Evolutionary conservation across 768 basidiomycete genomes (phyloP), one percentile per base, ranked within the genome.

Genomic region (Rhodocollybia butyracea): DNA sequence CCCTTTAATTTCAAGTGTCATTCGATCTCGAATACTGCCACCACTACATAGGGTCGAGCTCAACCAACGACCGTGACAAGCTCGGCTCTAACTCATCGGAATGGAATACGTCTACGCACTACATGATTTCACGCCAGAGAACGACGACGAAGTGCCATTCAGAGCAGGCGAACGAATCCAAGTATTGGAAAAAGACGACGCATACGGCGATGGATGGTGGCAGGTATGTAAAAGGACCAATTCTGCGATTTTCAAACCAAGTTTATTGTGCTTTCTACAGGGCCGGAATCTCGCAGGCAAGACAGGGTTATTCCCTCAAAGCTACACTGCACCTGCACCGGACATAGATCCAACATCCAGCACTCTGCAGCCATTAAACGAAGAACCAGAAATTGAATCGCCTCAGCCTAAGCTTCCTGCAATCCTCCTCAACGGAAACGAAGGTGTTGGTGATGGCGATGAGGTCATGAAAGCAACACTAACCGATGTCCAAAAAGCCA

Each of bases 161-260:
- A 77, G 73, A 40, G 86, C 85, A 3, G 95, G 95, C 2, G 93
- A 98, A 61, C 77, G 82, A 54, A 92, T 98, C 61, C 87, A 91
- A 64, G 85, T 99, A 27, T 55, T 98, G 39, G 96, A 98, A 75
- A 91, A 84, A 72, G 97, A 98, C 66, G 97, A 98, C 60, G 71
- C 83, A 55, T 98, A 91, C 67, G 83, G 83, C 19, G 97, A 99
- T 70, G 97, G 96, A 17, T 98, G 97, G 97, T 98, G 93, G 93
- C 74, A 78, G 67, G 79, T 77, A 59, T 56, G 76, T 50, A 26
- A 3, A 17, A 17, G 42, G n/a, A n/a, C n/a, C n/a, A 51, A 19
- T 41, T 36, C 31, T 40, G 42, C 26, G 24, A 22, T 26, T n/a
- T 34, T 50, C 50, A 8, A 32, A 24, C 31, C 38, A 17, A 17